A percentile compares a stretch with the other conserved stretches of the same genome.
Evolutionary conservation across 1,284 basidiomycete species (phyloP).

Genomic region (Wallemia mellicola): DNA sequence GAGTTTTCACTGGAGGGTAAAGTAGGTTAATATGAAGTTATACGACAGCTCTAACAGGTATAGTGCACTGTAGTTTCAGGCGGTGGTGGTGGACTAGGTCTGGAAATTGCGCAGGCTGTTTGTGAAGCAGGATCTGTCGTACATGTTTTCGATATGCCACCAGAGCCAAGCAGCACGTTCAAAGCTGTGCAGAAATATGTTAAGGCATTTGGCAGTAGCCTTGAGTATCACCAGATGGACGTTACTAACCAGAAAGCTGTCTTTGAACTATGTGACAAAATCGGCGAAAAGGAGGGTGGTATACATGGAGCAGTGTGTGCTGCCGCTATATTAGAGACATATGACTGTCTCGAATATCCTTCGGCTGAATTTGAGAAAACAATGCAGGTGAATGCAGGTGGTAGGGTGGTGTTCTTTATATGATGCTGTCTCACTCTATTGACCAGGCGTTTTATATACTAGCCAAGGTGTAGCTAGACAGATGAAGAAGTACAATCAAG

Average conservation of each 20-base stretch:
- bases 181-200: conserved; percentile 25
- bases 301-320: conserved; percentile 45
- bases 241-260: conserved; percentile 29
- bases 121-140: conserved; percentile 48
- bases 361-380: conserved; percentile 39
- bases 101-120: conserved; percentile 47
- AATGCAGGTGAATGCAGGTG: conserved; percentile 40
- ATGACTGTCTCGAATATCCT: conserved; percentile 35
- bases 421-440: no score
- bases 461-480: conserved; percentile 47
- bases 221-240: conserved; percentile 35
- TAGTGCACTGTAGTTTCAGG: conserved; percentile 47
- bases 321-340: conserved; percentile 36
- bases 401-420: no score
- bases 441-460: conserved; percentile 43
- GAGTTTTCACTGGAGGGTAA: conserved; percentile 39
- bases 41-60: neutral
- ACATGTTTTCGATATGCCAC: conserved; percentile 42
- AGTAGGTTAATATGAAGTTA: neutral
- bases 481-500: conserved; percentile 35
- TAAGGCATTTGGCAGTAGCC: conserved; percentile 17
- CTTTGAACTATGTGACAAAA: conserved; percentile 26
- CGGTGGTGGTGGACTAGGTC: conserved; percentile 45
- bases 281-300: conserved; percentile 30
- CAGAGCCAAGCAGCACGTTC: conserved; percentile 36